Percentiles rank a stretch among this genome's conserved stretches.
These are phyloP conservation scores for Samsoniella hepiali DNA, from an alignment of 2,329 filamentous ascomycete genomes.

Conservation along the genomic window DNA sequence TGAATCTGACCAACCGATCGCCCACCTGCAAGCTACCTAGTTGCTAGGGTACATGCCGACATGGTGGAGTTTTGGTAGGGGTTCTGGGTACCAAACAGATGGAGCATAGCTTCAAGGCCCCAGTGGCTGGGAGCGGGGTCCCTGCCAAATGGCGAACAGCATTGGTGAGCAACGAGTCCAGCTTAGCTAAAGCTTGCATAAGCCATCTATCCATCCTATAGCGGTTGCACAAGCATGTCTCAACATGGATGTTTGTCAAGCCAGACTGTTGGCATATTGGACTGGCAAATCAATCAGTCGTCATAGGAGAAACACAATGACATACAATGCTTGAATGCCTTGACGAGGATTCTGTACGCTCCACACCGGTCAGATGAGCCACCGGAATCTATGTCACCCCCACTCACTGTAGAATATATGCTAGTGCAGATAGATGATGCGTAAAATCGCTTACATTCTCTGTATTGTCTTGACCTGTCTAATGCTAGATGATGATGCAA, in stretches of 20 bases:
- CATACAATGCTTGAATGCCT: too few species aligned
- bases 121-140: neutral
- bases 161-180: slow-evolving; percentile 4
- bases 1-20: slow-evolving; percentile 16
- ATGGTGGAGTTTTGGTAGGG: neutral
- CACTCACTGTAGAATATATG: too few species aligned
- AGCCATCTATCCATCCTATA: slow-evolving; percentile 12
- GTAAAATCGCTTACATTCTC: neutral
- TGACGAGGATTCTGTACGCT: too few species aligned
- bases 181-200: slow-evolving; percentile 31
- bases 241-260: too few species aligned
- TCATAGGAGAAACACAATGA: too few species aligned
- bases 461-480: neutral
- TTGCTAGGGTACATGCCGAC: neutral
- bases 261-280: neutral
- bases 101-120: too few species aligned
- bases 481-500: neutral
- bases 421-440: too few species aligned
- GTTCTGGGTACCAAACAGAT: neutral
- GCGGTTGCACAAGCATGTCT: neutral
- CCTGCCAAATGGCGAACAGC: neutral
- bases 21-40: neutral
- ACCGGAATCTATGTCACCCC: too few species aligned
- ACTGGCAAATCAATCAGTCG: too few species aligned
- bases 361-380: too few species aligned